phyloP scores from a whole-genome alignment of 2,329 filamentous ascomycete genomes.

The Botryotinia calthae region DNA sequence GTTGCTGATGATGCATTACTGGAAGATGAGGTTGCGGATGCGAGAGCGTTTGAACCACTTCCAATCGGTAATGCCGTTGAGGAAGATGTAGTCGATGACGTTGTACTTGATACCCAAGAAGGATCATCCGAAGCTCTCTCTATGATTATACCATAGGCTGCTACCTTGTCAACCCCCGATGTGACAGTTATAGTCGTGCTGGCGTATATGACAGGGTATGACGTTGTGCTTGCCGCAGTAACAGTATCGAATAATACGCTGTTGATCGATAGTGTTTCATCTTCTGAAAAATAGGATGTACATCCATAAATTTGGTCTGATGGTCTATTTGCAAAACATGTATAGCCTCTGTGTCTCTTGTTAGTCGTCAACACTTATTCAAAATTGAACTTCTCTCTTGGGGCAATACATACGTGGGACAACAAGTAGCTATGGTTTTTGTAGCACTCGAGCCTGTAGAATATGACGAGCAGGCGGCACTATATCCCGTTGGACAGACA shows the following conservation, averaged over 20 bases:
- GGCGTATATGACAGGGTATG: neutral
- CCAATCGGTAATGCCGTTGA: neutral
- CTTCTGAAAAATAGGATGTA: neutral
- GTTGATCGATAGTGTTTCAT: neutral
- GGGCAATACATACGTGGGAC: slow-evolving; percentile 5
- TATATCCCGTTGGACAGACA: slow-evolving; percentile 9
- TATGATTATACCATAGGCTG: slow-evolving; percentile 15
- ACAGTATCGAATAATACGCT: slow-evolving; percentile 11
- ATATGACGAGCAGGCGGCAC: slow-evolving; percentile 10
- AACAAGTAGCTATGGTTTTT: slow-evolving; percentile 14
- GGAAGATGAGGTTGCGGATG: neutral
- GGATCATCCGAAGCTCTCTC: slow-evolving; percentile 9
- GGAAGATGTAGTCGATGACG: neutral
- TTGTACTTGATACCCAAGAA: slow-evolving; percentile 5
- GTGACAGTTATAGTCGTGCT: slow-evolving; percentile 7
- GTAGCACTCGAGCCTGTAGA: neutral
- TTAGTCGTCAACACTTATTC: neutral
- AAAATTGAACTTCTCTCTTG: neutral
- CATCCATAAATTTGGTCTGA: slow-evolving; percentile 12
- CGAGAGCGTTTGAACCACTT: neutral
- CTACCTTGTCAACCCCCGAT: neutral
- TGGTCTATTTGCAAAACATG: slow-evolving; percentile 5
- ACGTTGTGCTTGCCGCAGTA: neutral
- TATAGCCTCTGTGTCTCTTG: slow-evolving; percentile 2
- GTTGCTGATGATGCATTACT: neutral